Evolutionary conservation across 108 stramenopile species (phyloP), one percentile per base, ranked within the genome.

Genomic region (Hondaea fermentalgiana): DNA sequence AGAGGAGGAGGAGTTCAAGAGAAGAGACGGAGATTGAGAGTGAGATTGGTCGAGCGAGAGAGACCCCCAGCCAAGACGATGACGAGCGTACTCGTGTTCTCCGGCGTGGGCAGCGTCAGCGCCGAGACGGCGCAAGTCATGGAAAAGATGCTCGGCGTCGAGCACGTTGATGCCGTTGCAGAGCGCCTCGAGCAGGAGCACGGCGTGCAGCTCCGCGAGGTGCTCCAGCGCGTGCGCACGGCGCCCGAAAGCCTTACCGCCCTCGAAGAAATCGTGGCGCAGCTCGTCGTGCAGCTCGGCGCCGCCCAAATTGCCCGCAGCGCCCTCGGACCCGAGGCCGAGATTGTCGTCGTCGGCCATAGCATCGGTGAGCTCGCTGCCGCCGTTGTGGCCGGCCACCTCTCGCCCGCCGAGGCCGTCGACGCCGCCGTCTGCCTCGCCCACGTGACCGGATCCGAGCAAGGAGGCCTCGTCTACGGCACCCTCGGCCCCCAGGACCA

Each of bases 311-410:
- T 83, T 28, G 23, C 51, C 19, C 49, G 28, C n/a, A 53, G 49
- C 51, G 76, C 76, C 51, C 49, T 83, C 23, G 60, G 60, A 43
- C 19, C 14, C 35, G 60, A 44, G 19, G 21, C 25, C 19, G 35
- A 14, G 5, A 47, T 60, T 23, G 60, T 60, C 29, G 88, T 43
- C 60, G 60, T 88, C 19, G 88, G 88, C 43, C 88, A 88, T 60
- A 64, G 60, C 29, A 35, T 88, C 10, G 88, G 88, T 4, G 88
- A 88, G 60, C 17, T 88, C n/a, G 88, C 88, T 12, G 88, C 88
- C 44, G 29, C 28, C 14, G 60, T 43, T 21, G 45, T 69, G 49
- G 88, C 88, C 12, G 88, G 88, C 5, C 19, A 29, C 60, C 44
- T 88, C 29, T 5, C 60, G 5, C 44, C 45, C 17, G 25, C 47